phyloP scores from a whole-genome alignment of 768 basidiomycete genomes.

The Mrakia blollopis region DNA sequence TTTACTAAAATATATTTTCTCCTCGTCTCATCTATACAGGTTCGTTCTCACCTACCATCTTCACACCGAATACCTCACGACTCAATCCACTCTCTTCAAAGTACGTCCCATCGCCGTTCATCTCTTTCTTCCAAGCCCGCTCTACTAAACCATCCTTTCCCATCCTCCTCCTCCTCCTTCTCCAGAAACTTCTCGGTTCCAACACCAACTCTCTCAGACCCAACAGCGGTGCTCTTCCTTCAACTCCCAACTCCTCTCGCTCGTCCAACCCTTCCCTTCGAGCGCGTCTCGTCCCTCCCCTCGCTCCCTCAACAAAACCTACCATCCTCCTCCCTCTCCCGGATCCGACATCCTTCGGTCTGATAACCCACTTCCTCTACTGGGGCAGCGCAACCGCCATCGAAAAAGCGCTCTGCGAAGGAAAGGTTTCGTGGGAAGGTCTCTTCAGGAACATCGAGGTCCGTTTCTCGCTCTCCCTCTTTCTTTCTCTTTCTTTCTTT shows the following conservation, averaged over 20 bases:
- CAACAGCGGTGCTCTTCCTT: neutral
- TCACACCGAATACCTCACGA: conserved; percentile 5
- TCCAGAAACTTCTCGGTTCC: neutral
- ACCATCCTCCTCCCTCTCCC: conserved; percentile 24
- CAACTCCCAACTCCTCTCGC: neutral
- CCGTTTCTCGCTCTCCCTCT: neutral
- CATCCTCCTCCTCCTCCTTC: neutral
- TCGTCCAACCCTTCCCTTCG: neutral
- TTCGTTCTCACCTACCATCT: conserved; percentile 13
- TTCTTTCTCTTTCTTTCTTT: neutral
- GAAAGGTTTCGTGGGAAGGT: neutral
- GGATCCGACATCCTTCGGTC: conserved; percentile 14
- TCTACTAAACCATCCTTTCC: neutral
- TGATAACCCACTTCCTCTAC: conserved; percentile 21
- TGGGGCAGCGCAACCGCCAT: conserved; percentile 16
- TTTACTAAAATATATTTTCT: neutral
- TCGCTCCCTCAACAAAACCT: neutral
- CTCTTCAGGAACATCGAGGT: conserved; percentile 17
- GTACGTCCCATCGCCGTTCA: neutral
- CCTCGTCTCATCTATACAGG: neutral
- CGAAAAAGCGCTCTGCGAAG: conserved; percentile 4
- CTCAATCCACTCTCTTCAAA: conserved; percentile 1
- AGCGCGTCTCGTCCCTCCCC: conserved; percentile 10
- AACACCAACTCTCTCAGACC: neutral
- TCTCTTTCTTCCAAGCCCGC: neutral